These are phyloP conservation scores for Pulveroboletus frians DNA, from an alignment of 768 basidiomycete species.

Conservation along the genomic window DNA sequence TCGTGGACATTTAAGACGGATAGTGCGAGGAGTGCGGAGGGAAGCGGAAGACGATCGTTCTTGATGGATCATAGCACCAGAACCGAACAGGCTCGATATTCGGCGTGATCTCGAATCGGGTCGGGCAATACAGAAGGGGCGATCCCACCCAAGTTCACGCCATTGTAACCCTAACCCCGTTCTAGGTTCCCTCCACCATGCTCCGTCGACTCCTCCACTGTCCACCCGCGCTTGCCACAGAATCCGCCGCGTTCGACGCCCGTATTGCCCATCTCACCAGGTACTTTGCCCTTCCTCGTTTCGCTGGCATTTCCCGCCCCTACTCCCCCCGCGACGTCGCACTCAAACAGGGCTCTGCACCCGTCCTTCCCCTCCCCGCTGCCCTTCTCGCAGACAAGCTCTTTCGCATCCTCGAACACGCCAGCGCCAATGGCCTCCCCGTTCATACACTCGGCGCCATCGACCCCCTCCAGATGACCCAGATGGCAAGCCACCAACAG, in stretches of 20 bases:
- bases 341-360: slow-evolving; percentile 84
- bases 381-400: slow-evolving; percentile 84
- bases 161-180: slow-evolving; percentile 31
- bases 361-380: slow-evolving; percentile 69
- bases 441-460: slow-evolving; percentile 92
- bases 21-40: slow-evolving; percentile 23
- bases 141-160: slow-evolving; percentile 13
- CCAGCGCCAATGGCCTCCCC: slow-evolving; percentile 58
- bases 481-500: slow-evolving; percentile 85
- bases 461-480: slow-evolving; percentile 92
- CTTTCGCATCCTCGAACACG: slow-evolving; percentile 58
- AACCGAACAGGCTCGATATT: background rate
- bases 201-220: slow-evolving; percentile 26
- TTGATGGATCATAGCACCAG: slow-evolving; percentile 4
- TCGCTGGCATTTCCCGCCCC: slow-evolving; percentile 65
- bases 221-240: slow-evolving; percentile 51
- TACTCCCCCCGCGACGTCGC: slow-evolving; percentile 79
- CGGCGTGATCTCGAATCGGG: background rate
- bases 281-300: slow-evolving; percentile 77
- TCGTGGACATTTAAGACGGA: slow-evolving; percentile 14
- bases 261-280: slow-evolving; percentile 59
- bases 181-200: slow-evolving; percentile 36
- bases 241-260: slow-evolving; percentile 52
- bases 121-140: slow-evolving; percentile 13
- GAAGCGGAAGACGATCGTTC: slow-evolving; percentile 12